These are phyloP conservation scores for Cladosporium cucumerinum DNA, from an alignment of 2,329 filamentous ascomycete species.

Conservation along the genomic window DNA sequence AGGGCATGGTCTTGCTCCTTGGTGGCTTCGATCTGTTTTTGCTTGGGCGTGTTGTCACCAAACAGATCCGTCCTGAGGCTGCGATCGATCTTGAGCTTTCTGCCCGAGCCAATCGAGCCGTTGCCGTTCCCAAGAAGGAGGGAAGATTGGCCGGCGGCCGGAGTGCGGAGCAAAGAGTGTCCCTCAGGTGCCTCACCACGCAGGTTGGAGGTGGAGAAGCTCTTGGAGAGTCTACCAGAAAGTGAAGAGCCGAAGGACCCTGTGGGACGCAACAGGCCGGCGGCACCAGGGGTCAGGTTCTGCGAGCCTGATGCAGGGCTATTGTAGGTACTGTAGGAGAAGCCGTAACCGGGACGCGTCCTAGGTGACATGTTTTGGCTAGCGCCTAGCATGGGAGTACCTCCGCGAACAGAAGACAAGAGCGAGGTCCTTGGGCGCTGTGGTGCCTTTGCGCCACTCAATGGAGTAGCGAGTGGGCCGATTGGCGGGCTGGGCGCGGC, in stretches of 20 bases:
- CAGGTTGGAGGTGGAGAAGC: constrained; percentile 81
- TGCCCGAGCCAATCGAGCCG: constrained; percentile 66
- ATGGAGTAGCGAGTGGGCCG: constrained; percentile 86
- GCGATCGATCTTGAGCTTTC: constrained; percentile 90
- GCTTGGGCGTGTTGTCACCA: constrained; percentile 25
- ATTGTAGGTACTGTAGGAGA: constrained; percentile 88
- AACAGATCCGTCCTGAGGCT: constrained; percentile 71
- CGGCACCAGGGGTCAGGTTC: constrained; percentile 66
- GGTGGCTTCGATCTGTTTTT: constrained; percentile 21
- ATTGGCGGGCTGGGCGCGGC: constrained; percentile 65
- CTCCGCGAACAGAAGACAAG: constrained; percentile 17
- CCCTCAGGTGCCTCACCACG: constrained; percentile 61
- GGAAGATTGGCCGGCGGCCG: constrained; percentile 7
- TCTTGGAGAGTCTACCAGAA: constrained; percentile 64
- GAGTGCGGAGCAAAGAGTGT: constrained; percentile 11
- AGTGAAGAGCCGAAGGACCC: constrained; percentile 64
- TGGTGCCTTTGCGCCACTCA: constrained; percentile 59
- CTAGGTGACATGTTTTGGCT: constrained; percentile 12
- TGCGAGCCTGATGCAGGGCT: constrained; percentile 57
- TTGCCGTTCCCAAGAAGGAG: constrained; percentile 32
- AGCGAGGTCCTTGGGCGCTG: constrained; percentile 32
- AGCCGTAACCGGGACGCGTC: constrained; percentile 65
- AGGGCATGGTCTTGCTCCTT: constrained; percentile 34
- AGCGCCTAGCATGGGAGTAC: constrained; percentile 13
- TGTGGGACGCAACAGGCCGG: constrained; percentile 58